These are phyloP conservation scores for Solanum appendiculatum DNA, from an alignment of 257 asterid genomes.

Conservation along the genomic window DNA sequence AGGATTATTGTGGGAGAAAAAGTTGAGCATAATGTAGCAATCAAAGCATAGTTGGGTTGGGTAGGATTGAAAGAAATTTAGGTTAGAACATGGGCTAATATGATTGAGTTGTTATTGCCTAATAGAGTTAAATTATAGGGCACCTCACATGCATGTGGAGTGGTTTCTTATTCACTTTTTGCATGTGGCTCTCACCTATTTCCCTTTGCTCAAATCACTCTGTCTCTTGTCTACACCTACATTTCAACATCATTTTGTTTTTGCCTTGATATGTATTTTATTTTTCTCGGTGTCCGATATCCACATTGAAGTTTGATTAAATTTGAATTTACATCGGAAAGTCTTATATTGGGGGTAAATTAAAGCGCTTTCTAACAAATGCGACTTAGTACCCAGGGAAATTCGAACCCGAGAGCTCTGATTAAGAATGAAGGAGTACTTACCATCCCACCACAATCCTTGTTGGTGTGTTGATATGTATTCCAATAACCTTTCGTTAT, in stretches of 20 bases:
- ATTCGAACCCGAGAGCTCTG: background rate
- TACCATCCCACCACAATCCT: no score
- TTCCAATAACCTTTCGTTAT: background rate
- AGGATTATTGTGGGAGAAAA: background rate
- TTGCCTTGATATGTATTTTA: background rate
- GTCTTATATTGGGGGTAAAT: no score
- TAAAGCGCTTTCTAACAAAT: background rate
- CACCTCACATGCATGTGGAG: constrained; percentile 15
- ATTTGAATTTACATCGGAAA: no score
- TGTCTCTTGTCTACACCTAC: background rate
- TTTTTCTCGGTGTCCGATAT: background rate
- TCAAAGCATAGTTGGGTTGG: constrained; percentile 1
- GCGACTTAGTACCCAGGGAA: background rate
- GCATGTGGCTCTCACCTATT: constrained; percentile 26
- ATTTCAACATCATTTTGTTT: background rate
- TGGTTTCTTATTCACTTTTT: constrained; percentile 14
- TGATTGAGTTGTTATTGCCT: constrained; percentile 25
- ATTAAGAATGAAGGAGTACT: background rate
- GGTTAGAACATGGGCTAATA: constrained; percentile 15
- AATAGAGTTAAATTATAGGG: constrained; percentile 13
- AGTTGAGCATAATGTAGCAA: constrained; percentile 10
- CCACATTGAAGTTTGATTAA: no score
- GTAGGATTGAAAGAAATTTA: background rate
- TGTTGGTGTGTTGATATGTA: background rate
- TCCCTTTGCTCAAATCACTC: background rate